Percentiles rank a stretch among this genome's conserved stretches.
Evolutionary conservation across 441 rosid species (phyloP).

Genomic region (Isatis lusitanica): DNA sequence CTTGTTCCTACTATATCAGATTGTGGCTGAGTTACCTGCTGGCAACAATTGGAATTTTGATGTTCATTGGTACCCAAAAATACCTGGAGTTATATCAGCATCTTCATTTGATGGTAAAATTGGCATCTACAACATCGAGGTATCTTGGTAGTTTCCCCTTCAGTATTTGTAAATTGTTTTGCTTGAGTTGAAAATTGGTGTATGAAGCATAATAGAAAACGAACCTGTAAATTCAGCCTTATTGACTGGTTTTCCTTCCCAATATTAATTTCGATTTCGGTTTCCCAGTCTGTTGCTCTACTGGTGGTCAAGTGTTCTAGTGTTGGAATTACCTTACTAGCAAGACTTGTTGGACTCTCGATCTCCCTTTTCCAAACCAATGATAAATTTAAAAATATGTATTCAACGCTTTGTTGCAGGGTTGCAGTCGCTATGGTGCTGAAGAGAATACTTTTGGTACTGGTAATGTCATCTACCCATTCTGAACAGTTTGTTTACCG

Average conservation of each 20-base stretch:
- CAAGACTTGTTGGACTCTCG: constrained; percentile 12
- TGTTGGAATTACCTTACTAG: constrained; percentile 6
- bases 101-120: constrained; percentile 98
- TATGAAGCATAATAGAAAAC: constrained; percentile 1
- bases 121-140: constrained; percentile 97
- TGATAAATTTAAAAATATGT: constrained; percentile 4
- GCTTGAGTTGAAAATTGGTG: neutral
- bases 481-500: neutral
- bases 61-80: constrained; percentile 96
- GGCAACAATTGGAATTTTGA: constrained; percentile 99
- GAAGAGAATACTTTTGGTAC: constrained; percentile 62
- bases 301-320: constrained; percentile 7
- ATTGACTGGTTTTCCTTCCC: constrained; percentile 3
- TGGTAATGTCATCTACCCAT: constrained; percentile 45
- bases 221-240: constrained; percentile 14
- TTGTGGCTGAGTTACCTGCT: constrained; percentile 89
- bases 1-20: constrained; percentile 47
- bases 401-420: constrained; percentile 52
- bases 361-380: constrained; percentile 8
- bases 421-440: constrained; percentile 71
- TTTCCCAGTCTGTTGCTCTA: constrained; percentile 3
- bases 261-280: neutral
- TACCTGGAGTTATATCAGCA: constrained; percentile 95
- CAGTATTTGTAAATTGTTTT: neutral
- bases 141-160: constrained; percentile 31